Conservation (phyloP, 495 filamentous ascomycete genomes). For the Aspergillus carlsbadensis region DNA sequence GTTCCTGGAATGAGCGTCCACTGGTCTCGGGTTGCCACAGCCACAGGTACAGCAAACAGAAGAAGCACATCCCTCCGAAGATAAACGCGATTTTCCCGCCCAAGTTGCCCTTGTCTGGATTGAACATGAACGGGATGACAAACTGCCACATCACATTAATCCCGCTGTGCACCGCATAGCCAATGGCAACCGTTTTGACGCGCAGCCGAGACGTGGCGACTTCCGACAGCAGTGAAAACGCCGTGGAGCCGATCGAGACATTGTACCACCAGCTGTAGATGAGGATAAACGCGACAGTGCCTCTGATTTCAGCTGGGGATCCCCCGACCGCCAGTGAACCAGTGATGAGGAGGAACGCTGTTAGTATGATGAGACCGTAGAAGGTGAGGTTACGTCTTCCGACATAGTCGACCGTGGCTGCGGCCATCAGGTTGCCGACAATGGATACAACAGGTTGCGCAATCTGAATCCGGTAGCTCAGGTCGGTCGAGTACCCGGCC, state of each 20-base stretch:
- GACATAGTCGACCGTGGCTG: not conserved
- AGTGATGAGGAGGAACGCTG: not conserved
- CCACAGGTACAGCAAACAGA: not conserved
- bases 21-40: conserved; percentile 32
- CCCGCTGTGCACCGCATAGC: not conserved
- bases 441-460: not conserved
- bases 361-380: not conserved
- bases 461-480: no score
- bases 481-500: not conserved
- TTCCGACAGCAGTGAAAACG: not conserved
- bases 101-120: not conserved
- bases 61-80: not conserved
- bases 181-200: not conserved
- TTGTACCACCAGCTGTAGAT: not conserved
- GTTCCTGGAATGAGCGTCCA: conserved; percentile 40
- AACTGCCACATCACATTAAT: not conserved
- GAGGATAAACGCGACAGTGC: not conserved
- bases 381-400: not conserved
- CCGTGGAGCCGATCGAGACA: not conserved
- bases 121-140: not conserved
- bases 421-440: not conserved
- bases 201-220: not conserved
- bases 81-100: conserved; percentile 1
- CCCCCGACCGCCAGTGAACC: not conserved
- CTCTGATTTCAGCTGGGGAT: not conserved